Conservation (phyloP, 495 filamentous ascomycete species). For the Wilcoxina mikolae region DNA sequence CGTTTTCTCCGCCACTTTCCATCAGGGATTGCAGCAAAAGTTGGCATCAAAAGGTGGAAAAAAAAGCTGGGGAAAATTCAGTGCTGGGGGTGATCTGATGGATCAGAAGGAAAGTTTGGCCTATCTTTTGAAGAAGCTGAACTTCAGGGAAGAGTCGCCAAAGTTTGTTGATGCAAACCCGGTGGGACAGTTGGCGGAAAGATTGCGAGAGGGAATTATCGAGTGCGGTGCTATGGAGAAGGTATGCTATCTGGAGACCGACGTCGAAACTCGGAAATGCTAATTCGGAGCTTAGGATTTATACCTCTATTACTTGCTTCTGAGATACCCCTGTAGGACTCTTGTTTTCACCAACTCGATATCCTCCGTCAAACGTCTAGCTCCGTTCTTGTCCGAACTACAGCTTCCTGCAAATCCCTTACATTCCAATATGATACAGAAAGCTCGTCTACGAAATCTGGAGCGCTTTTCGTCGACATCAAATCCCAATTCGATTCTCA, state of each 20-base stretch:
- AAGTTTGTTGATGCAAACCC: constrained; percentile 90
- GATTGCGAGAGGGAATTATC: constrained; percentile 75
- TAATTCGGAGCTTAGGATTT: constrained; percentile 45
- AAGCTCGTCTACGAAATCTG: constrained; percentile 82
- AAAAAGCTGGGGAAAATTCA: constrained; percentile 18
- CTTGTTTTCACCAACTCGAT: constrained; percentile 94
- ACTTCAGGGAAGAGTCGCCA: constrained; percentile 66
- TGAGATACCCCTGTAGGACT: constrained; percentile 68
- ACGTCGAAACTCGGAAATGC: constrained; percentile 9
- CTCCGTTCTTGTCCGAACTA: constrained; percentile 70
- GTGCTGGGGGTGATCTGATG: constrained; percentile 45
- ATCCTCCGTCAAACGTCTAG: constrained; percentile 72
- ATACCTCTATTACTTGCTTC: constrained; percentile 75
- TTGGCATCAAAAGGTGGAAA: constrained; percentile 56
- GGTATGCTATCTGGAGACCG: constrained; percentile 31
- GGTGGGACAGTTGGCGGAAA: constrained; percentile 61
- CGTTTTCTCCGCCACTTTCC: constrained; percentile 93
- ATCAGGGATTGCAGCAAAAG: constrained; percentile 77
- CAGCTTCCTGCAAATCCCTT: constrained; percentile 61
- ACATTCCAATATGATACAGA: constrained; percentile 90
- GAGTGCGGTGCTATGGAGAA: constrained; percentile 90
- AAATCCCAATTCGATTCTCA: constrained; percentile 51
- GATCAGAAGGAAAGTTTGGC: constrained; percentile 70
- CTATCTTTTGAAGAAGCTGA: constrained; percentile 77
- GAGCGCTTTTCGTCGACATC: constrained; percentile 65